Base-by-base conservation (phyloP, 2,329 filamentous ascomycete species). In the Neocucurbitaria cava region DNA sequence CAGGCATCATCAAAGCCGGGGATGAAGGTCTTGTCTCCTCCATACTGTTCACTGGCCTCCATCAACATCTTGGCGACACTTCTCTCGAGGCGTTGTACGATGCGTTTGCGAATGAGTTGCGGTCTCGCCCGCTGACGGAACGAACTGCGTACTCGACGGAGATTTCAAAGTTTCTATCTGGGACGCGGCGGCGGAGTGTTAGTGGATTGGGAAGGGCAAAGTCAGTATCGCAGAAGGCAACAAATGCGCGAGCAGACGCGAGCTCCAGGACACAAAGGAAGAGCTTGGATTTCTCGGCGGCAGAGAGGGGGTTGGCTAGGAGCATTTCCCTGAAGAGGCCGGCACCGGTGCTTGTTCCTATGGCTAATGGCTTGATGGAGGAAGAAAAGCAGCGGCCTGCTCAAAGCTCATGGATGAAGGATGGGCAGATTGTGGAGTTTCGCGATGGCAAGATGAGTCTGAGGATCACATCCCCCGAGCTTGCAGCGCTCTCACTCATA, bases 1-100 rank as follows among this genome's bases (percentile, higher is more conserved):
- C 69, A 11, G 64, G 60, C 31, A 61, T 75, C 28, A 54, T 75
- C 54, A 70, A 71, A 56, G 71, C 70, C 38, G 72, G 68, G 17
- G 71, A 75, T 49, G 70, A 75, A 41, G 65, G 60, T 2, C 11
- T 72, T 11, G 64, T 66, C 43, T 62, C 62, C 17, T 71, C 69
- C 15, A 46, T 65, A 35, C 39, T 75, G 42, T 68, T 73, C 59
- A 46, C 62, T 48, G 42, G 49, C 20, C 49, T 66, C 24, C 64
- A 68, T 50, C 60, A 49, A 18, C 56, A 64, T 36, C 59, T 60
- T 26, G 65, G 66, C 43, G 62, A 68, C n/a, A 13, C 70, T 21
- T 45, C 62, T 23, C 61, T 74, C 18, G 64, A 70, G 23, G 42
- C 47, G 24, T 42, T 75, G 11, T 66, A 69, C 57, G 61, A 70